Evolutionary conservation across 1,139 yeast genomes (phyloP).

Genomic region (Pichiaceae sp.): DNA sequence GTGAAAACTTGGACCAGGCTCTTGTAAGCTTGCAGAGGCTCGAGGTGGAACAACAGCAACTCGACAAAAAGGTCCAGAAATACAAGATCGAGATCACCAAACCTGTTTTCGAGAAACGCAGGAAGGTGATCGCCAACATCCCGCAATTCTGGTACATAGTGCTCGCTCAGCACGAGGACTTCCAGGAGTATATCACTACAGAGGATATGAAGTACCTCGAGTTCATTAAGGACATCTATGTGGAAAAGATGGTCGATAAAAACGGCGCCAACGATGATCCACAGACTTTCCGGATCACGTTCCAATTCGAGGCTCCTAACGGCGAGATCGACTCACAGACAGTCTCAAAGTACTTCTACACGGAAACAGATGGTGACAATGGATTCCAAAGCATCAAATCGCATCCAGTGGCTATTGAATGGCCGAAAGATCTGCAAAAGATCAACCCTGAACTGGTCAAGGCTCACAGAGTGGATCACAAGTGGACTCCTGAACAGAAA

Average conservation of each 20-base stretch:
- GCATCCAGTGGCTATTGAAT: slow-evolving; percentile 35
- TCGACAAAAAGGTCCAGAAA: slow-evolving; percentile 47
- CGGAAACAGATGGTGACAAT: slow-evolving; percentile 31
- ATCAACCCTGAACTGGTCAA: slow-evolving; percentile 46
- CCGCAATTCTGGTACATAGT: slow-evolving; percentile 75
- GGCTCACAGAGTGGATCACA: slow-evolving; percentile 22
- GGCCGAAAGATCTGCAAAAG: slow-evolving; percentile 51
- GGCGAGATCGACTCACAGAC: slow-evolving; percentile 40
- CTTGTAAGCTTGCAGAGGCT: slow-evolving; percentile 39
- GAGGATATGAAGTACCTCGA: slow-evolving; percentile 67
- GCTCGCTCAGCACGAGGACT: slow-evolving; percentile 66
- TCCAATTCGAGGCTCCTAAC: slow-evolving; percentile 36
- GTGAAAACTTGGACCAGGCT: slow-evolving; percentile 18
- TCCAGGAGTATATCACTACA: slow-evolving; percentile 58
- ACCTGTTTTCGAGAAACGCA: slow-evolving; percentile 41
- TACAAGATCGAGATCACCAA: slow-evolving; percentile 41
- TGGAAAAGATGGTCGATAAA: slow-evolving; percentile 32
- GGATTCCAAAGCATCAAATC: slow-evolving; percentile 49
- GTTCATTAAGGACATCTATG: slow-evolving; percentile 45
- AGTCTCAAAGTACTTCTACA: slow-evolving; percentile 44
- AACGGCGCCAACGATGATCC: slow-evolving; percentile 26
- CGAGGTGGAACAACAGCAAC: slow-evolving; percentile 45
- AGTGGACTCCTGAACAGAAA: slow-evolving; percentile 36
- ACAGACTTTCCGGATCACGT: slow-evolving; percentile 47
- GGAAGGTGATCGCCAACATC: slow-evolving; percentile 35